phyloP scores from a whole-genome alignment of 2,329 filamentous ascomycete genomes.

The Pyrenophora graminea region DNA sequence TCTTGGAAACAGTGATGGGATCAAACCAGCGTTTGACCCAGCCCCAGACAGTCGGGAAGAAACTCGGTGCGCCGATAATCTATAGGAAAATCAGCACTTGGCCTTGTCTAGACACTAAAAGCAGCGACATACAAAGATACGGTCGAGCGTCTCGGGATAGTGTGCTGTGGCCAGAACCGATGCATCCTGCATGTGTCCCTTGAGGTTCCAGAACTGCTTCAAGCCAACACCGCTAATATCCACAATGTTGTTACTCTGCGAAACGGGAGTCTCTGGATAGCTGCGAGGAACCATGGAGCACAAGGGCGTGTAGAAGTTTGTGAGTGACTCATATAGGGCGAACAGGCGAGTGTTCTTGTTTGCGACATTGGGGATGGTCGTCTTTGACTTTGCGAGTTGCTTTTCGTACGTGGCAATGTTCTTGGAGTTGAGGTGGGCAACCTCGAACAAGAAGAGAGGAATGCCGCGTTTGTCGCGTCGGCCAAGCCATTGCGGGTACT shows the following conservation, averaged over 20 bases:
- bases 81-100: conserved; percentile 31
- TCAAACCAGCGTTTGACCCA: conserved; percentile 94
- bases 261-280: conserved; percentile 80
- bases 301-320: conserved; percentile 82
- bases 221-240: conserved; percentile 86
- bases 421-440: conserved; percentile 80
- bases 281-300: conserved; percentile 78
- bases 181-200: conserved; percentile 90
- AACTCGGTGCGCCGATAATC: conserved; percentile 86
- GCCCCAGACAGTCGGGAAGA: conserved; percentile 92
- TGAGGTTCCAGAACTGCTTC: conserved; percentile 95
- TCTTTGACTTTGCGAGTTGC: conserved; percentile 58
- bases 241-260: conserved; percentile 91
- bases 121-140: conserved; percentile 64
- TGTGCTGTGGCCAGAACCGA: conserved; percentile 86
- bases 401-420: conserved; percentile 80
- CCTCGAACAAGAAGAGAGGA: conserved; percentile 88
- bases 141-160: conserved; percentile 91
- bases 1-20: conserved; percentile 87
- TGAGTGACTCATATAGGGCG: conserved; percentile 91
- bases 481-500: conserved; percentile 96
- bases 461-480: conserved; percentile 88
- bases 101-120: background rate
- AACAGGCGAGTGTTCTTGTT: conserved; percentile 83
- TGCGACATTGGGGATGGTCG: conserved; percentile 66